Evolutionary conservation across 805 yeast species (phyloP).

Genomic region (Saccharomycodes ludwigii): DNA sequence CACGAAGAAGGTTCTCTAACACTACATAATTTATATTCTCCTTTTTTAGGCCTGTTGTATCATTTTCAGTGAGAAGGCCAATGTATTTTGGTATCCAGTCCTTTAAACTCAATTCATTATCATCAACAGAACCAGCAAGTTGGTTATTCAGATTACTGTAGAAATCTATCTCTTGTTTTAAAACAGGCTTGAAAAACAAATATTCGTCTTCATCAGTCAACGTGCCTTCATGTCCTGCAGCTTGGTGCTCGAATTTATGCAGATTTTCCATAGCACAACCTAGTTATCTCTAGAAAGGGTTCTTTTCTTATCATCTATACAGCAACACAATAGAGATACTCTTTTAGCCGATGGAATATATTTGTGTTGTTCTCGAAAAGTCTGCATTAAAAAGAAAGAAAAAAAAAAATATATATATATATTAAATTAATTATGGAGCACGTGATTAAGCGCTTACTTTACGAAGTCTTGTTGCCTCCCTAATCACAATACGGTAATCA

Average conservation of each 20-base stretch:
- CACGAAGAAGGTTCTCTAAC: constrained; percentile 54
- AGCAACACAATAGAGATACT: too few relatives aligned
- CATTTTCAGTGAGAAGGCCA: constrained; percentile 18
- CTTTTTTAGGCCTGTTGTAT: constrained; percentile 3
- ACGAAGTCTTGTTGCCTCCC: too few relatives aligned
- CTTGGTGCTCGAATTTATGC: constrained; percentile 39
- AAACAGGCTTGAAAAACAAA: constrained; percentile 61
- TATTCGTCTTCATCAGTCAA: constrained; percentile 49
- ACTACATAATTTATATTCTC: constrained; percentile 35
- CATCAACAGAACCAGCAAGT: constrained; percentile 6
- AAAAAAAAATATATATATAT: too few relatives aligned
- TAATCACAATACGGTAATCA: too few relatives aligned
- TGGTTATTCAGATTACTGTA: constrained; percentile 31
- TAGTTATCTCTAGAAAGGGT: too few relatives aligned
- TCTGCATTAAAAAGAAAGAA: too few relatives aligned
- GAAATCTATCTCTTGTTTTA: constrained; percentile 59
- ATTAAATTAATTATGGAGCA: too few relatives aligned
- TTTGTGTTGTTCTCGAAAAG: too few relatives aligned
- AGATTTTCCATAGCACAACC: too few relatives aligned
- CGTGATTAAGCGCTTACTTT: too few relatives aligned
- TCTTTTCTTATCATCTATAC: too few relatives aligned
- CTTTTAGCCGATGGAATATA: too few relatives aligned
- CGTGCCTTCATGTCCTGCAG: constrained; percentile 89
- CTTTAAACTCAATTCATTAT: constrained; percentile 13
- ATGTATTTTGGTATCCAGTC: constrained; percentile 21